These are phyloP conservation scores for Citrus unshiu DNA, from an alignment of 345 rosid genomes.

Conservation along the genomic window DNA sequence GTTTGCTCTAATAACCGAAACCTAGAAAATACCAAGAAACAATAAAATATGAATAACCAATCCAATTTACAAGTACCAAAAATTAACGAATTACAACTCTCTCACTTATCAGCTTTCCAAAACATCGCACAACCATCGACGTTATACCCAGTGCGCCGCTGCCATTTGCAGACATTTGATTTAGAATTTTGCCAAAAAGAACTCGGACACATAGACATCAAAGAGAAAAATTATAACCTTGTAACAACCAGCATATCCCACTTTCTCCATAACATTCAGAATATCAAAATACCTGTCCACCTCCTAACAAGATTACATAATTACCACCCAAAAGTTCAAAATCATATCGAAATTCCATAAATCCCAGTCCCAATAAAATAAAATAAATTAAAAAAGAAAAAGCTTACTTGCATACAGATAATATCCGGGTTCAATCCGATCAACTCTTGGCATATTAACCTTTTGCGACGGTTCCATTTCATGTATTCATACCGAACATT, in stretches of 20 bases:
- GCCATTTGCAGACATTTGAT: conserved; percentile 27
- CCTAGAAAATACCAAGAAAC: conserved; percentile 30
- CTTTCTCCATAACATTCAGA: conserved; percentile 43
- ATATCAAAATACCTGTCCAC: conserved; percentile 76
- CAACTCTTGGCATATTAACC: conserved; percentile 58
- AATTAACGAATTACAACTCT: conserved; percentile 2
- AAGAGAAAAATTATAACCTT: conserved; percentile 41
- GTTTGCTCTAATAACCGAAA: conserved; percentile 58
- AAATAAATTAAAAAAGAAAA: neutral
- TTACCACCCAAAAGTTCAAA: conserved; percentile 10
- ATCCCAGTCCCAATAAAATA: neutral
- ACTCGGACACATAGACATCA: neutral
- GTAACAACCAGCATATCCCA: conserved; percentile 71
- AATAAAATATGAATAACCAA: conserved; percentile 1
- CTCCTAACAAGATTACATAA: conserved; percentile 42
- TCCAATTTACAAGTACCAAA: neutral
- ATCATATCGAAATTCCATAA: neutral
- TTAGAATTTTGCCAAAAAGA: neutral
- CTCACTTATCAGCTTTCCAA: conserved; percentile 70
- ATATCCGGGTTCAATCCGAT: conserved; percentile 58
- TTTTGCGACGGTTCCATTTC: conserved; percentile 67
- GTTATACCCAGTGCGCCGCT: conserved; percentile 77
- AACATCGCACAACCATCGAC: conserved; percentile 82
- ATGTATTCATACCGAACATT: conserved; percentile 51
- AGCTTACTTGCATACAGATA: conserved; percentile 66